Conservation (phyloP, 129 eudicot species). For the Pulicaria dysenterica region DNA sequence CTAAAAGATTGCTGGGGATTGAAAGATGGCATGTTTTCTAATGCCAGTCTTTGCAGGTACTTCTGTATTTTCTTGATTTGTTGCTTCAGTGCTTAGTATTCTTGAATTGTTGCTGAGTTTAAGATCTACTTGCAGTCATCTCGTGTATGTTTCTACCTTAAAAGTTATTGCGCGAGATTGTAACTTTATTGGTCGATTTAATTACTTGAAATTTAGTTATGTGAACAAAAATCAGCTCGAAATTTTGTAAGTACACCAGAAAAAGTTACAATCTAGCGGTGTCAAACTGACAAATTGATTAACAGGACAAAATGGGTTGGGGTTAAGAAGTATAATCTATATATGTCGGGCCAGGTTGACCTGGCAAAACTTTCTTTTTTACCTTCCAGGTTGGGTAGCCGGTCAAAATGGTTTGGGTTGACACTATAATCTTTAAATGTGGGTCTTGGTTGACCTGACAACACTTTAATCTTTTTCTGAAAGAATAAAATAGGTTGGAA, state of each 20-base stretch:
- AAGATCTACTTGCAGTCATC: background rate
- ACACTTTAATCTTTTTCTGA: background rate
- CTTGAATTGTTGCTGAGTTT: constrained; percentile 1
- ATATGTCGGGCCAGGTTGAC: too few species aligned
- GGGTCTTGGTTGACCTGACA: background rate
- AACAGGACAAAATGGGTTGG: background rate
- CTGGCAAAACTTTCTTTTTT: too few species aligned
- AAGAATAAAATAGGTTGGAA: background rate
- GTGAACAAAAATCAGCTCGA: background rate
- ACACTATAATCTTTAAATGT: background rate
- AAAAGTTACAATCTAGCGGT: constrained; percentile 3
- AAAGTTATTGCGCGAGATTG: background rate
- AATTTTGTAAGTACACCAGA: background rate
- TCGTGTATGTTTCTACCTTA: background rate
- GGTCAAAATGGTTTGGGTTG: too few species aligned
- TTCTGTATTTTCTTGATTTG: constrained; percentile 10
- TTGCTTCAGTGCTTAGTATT: constrained; percentile 5
- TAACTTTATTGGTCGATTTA: background rate
- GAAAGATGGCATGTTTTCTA: constrained; percentile 59
- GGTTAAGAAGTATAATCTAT: too few species aligned
- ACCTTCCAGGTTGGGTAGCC: too few species aligned
- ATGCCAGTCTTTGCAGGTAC: constrained; percentile 69
- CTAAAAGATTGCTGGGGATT: constrained; percentile 79
- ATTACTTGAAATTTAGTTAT: background rate
- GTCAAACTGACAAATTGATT: background rate